Percentiles rank a stretch among this genome's conserved stretches.
Evolutionary conservation across 345 rosid species (phyloP).

Genomic region (Balakata baccata): DNA sequence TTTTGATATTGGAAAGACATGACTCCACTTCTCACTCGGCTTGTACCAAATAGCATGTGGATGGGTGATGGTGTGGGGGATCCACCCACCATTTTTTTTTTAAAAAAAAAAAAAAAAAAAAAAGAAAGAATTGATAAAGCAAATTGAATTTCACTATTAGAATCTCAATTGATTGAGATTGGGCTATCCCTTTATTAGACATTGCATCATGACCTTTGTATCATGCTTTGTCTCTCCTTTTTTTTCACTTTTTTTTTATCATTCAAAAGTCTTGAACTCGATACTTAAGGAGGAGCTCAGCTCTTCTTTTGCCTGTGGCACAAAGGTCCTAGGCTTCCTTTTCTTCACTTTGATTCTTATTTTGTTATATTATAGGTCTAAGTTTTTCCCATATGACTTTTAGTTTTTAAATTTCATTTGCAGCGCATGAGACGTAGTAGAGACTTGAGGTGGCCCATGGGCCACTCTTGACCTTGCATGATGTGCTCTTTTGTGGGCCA

Average conservation of each 20-base stretch:
- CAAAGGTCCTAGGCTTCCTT: too few relatives aligned
- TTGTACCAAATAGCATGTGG: conserved; percentile 24
- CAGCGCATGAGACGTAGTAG: background rate
- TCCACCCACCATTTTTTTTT: conserved; percentile 1
- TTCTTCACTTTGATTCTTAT: too few relatives aligned
- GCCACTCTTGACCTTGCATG: background rate
- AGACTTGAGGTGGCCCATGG: background rate
- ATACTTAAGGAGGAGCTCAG: too few relatives aligned
- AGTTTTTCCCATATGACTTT: background rate
- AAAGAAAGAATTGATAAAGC: background rate
- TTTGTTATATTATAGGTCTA: background rate
- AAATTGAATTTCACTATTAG: background rate
- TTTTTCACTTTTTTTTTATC: background rate
- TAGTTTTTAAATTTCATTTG: background rate
- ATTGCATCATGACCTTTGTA: conserved; percentile 54
- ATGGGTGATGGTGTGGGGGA: conserved; percentile 29
- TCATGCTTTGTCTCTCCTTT: conserved; percentile 51
- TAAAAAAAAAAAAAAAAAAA: background rate
- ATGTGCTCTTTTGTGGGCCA: background rate
- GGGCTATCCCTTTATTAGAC: conserved; percentile 52
- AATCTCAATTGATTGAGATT: conserved; percentile 46
- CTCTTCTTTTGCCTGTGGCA: too few relatives aligned
- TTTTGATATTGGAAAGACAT: conserved; percentile 26
- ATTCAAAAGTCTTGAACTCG: too few relatives aligned
- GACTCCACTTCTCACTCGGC: conserved; percentile 43